Conservation (phyloP, 164 flowering plant species). For the Taxillus chinensis region DNA sequence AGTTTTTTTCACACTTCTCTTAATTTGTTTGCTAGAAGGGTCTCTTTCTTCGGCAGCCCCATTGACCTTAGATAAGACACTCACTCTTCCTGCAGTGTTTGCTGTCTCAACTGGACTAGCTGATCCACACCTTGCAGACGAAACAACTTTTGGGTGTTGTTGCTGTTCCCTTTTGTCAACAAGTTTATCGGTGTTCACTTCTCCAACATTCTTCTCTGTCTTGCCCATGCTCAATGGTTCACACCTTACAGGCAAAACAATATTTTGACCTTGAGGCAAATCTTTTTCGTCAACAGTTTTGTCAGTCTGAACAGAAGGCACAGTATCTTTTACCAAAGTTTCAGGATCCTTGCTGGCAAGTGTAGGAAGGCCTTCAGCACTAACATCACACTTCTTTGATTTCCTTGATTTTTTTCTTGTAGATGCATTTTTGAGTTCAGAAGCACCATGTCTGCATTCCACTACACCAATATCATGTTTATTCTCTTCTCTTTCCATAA, state of each 20-base stretch:
- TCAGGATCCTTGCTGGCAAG: conserved; percentile 5
- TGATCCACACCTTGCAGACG: conserved; percentile 7
- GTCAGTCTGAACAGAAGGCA: conserved; percentile 3
- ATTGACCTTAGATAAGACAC: conserved; percentile 10
- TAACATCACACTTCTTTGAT: not conserved
- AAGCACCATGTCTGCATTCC: not conserved
- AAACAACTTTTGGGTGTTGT: conserved; percentile 1
- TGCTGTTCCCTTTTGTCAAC: conserved; percentile 8
- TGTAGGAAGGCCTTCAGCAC: conserved; percentile 1
- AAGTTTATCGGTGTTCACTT: not conserved
- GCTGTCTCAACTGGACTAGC: conserved; percentile 8
- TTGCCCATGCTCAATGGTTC: not conserved
- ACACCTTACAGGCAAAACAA: not conserved
- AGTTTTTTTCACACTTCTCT: conserved; percentile 21
- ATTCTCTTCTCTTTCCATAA: too few species aligned
- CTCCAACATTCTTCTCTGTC: not conserved
- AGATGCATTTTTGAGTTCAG: not conserved
- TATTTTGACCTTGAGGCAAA: not conserved
- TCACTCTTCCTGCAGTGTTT: conserved; percentile 4
- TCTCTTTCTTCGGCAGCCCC: conserved; percentile 10
- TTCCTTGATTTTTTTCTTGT: not conserved
- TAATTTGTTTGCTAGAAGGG: conserved; percentile 21
- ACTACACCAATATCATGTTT: too few species aligned
- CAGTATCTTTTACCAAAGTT: not conserved
- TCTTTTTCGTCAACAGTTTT: conserved; percentile 3